Percentiles rank a stretch among this genome's conserved stretches.
Evolutionary conservation across 2,329 filamentous ascomycete genomes (phyloP).

Genomic region (Colletotrichum limetticola): DNA sequence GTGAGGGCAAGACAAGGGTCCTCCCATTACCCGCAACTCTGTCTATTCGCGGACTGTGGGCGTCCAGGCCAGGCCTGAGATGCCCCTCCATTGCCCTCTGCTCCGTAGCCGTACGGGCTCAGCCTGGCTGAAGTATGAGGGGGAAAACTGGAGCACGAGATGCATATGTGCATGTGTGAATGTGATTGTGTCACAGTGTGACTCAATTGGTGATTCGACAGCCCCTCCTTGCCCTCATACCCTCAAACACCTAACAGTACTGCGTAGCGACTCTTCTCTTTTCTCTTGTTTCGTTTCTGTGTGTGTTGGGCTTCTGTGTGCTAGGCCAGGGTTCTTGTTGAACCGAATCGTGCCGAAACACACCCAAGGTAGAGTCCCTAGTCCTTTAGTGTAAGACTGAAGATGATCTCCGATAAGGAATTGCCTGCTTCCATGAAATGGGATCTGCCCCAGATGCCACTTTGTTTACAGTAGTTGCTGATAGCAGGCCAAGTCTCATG

Average conservation of each 20-base stretch:
- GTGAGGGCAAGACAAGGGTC: neutral
- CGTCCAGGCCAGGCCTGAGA: neutral
- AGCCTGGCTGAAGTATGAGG: neutral
- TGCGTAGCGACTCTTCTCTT: neutral
- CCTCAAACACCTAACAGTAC: no score
- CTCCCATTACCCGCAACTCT: neutral
- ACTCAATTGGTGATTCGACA: neutral
- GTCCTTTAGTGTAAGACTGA: neutral
- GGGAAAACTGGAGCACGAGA: neutral
- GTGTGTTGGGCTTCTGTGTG: neutral
- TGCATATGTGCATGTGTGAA: neutral
- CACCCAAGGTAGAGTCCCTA: neutral
- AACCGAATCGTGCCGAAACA: neutral
- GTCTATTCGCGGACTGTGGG: neutral
- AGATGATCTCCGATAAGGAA: neutral
- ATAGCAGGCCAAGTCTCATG: neutral
- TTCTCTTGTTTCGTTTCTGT: neutral
- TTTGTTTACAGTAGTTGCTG: neutral
- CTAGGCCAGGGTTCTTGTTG: neutral
- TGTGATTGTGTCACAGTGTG: neutral
- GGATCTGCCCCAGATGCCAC: neutral
- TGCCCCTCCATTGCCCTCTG: conserved; percentile 1
- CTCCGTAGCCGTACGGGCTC: no score
- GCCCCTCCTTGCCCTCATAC: neutral
- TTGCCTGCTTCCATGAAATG: neutral